Conservation (phyloP, 148 eudicot genomes). For the Rheum nobile region DNA sequence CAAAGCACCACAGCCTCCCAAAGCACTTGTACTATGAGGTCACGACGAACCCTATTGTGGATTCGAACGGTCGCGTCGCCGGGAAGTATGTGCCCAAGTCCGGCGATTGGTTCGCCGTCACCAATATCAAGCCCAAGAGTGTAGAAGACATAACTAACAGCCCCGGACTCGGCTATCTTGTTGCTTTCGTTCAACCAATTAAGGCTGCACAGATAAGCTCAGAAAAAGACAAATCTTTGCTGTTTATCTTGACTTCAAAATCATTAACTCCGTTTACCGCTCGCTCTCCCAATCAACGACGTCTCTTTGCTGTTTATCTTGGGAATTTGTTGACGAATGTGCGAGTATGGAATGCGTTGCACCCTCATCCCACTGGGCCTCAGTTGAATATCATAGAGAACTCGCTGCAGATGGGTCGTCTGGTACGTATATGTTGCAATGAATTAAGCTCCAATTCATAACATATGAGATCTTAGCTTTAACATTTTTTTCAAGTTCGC, state of each 20-base stretch:
- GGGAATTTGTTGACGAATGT: constrained; percentile 21
- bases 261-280: background rate
- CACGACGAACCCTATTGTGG: background rate
- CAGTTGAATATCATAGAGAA: constrained; percentile 11
- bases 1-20: too few species aligned
- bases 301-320: constrained; percentile 19
- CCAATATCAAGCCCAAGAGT: background rate
- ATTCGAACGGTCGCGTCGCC: too few species aligned
- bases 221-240: too few species aligned
- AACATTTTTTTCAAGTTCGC: too few species aligned
- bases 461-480: too few species aligned
- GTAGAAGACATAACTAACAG: too few species aligned
- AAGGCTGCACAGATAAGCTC: too few species aligned
- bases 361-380: background rate
- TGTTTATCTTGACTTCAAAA: background rate
- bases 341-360: constrained; percentile 26
- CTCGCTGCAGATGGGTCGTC: constrained; percentile 10
- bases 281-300: too few species aligned
- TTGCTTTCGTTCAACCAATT: too few species aligned
- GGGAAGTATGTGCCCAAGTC: background rate
- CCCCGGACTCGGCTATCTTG: too few species aligned
- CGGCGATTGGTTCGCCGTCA: background rate
- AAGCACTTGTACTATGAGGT: background rate
- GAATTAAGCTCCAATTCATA: too few species aligned
- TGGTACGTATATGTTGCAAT: too few species aligned